Percentiles rank a stretch among this genome's conserved stretches.
These are phyloP conservation scores for Candida glucosophila DNA, from an alignment of 1,139 yeast genomes.

Conservation along the genomic window DNA sequence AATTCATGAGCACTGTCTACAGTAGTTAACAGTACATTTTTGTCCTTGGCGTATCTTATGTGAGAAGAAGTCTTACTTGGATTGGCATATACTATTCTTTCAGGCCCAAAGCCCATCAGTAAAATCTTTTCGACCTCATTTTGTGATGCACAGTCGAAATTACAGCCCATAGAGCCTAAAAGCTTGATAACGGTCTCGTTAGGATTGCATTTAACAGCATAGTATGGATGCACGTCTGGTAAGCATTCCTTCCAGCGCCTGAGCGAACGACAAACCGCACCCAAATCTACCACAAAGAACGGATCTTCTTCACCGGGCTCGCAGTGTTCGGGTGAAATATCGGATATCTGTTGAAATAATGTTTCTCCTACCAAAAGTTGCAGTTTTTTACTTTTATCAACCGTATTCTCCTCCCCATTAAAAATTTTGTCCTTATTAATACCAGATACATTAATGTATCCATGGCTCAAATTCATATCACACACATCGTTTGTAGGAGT, in stretches of 20 bases:
- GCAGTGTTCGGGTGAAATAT: constrained; percentile 53
- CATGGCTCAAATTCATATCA: no score
- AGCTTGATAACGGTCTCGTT: constrained; percentile 49
- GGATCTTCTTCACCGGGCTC: constrained; percentile 78
- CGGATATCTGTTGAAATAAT: constrained; percentile 30
- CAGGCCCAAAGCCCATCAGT: constrained; percentile 51
- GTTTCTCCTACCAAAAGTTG: constrained; percentile 21
- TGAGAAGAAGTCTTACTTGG: constrained; percentile 87
- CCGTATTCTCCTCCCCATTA: no score
- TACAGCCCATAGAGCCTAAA: constrained; percentile 56
- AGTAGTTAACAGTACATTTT: constrained; percentile 64
- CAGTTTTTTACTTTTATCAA: no score
- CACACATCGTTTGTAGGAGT: no score
- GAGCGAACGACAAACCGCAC: constrained; percentile 56
- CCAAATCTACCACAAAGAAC: constrained; percentile 82
- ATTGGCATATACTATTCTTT: constrained; percentile 79
- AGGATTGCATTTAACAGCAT: constrained; percentile 93
- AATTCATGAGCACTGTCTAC: constrained; percentile 87
- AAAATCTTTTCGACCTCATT: constrained; percentile 69
- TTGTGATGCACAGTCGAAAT: constrained; percentile 92
- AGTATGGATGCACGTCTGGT: constrained; percentile 75
- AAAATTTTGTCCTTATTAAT: no score
- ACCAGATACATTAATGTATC: no score
- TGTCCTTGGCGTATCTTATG: constrained; percentile 56
- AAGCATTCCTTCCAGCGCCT: constrained; percentile 52